A percentile compares a stretch with the other conserved stretches of the same genome.
phyloP scores from a whole-genome alignment of 331 rosid genomes.

The Phaseolus coccineus region DNA sequence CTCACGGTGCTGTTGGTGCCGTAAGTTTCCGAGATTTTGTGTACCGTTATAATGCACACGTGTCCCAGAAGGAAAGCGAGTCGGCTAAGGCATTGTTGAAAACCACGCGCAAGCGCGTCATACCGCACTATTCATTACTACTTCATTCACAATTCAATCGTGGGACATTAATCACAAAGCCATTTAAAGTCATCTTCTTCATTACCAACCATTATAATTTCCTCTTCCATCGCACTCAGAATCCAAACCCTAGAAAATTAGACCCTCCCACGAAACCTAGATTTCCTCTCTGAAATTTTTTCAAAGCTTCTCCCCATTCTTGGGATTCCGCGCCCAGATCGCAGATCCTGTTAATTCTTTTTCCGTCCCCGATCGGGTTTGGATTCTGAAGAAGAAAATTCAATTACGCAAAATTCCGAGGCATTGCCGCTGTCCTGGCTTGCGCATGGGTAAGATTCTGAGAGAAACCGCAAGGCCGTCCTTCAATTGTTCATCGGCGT shows the following conservation, averaged over 20 bases:
- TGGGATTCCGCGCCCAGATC: slow-evolving; percentile 36
- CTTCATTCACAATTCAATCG: slow-evolving; percentile 15
- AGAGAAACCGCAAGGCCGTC: slow-evolving; percentile 68
- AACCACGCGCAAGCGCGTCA: slow-evolving; percentile 39
- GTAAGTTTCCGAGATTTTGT: not conserved
- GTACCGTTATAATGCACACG: slow-evolving; percentile 1
- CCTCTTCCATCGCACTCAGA: not conserved
- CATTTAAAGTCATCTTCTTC: slow-evolving; percentile 27
- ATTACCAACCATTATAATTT: not conserved
- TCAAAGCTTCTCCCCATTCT: not conserved
- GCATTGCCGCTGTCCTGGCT: slow-evolving; percentile 41
- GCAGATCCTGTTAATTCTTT: slow-evolving; percentile 33
- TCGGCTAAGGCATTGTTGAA: not conserved
- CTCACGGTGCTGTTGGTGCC: not conserved
- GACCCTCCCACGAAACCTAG: slow-evolving; percentile 48
- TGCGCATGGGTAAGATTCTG: slow-evolving; percentile 72
- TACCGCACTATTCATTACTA: not conserved
- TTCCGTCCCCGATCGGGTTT: slow-evolving; percentile 24
- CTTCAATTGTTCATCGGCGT: slow-evolving; percentile 54
- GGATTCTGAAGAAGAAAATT: slow-evolving; percentile 10
- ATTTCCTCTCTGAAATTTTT: slow-evolving; percentile 48
- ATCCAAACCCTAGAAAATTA: slow-evolving; percentile 49
- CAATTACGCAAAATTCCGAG: slow-evolving; percentile 35
- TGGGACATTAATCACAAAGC: not conserved
- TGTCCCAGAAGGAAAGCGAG: slow-evolving; percentile 9